A percentile compares a stretch with the other conserved stretches of the same genome.
phyloP scores from a whole-genome alignment of 768 basidiomycete species.

The Chalciporus sphaerocephalus region DNA sequence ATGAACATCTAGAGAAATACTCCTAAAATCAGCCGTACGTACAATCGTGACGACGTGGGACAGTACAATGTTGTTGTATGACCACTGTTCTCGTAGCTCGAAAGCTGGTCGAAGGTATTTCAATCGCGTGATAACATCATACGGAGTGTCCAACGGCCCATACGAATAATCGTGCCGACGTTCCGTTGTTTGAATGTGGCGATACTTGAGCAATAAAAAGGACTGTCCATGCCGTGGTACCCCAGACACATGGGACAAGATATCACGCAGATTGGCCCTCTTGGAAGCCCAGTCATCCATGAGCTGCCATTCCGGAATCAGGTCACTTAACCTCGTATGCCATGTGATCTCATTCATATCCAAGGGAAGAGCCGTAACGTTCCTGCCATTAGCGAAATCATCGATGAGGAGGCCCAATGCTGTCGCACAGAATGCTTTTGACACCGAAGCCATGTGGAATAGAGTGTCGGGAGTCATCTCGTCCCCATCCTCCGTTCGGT shows the following conservation, averaged over 20 bases:
- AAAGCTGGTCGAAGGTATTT: constrained; percentile 29
- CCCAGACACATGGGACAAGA: constrained; percentile 37
- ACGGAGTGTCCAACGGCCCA: constrained; percentile 24
- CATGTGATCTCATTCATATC: constrained; percentile 31
- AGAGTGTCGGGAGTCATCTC: constrained; percentile 33
- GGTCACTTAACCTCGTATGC: constrained; percentile 34
- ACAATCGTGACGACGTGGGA: neutral
- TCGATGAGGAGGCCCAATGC: constrained; percentile 41
- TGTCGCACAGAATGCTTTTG: constrained; percentile 38
- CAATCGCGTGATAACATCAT: constrained; percentile 22
- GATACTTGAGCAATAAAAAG: neutral
- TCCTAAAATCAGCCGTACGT: neutral
- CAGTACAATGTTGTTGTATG: constrained; percentile 38
- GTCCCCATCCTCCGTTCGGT: constrained; percentile 33
- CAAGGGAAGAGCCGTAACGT: constrained; percentile 32
- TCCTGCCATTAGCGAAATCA: constrained; percentile 35
- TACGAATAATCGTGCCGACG: constrained; percentile 35
- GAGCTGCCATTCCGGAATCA: constrained; percentile 41
- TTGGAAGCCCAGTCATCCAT: constrained; percentile 38
- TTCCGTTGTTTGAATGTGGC: neutral
- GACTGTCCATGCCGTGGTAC: constrained; percentile 29
- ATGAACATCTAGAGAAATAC: constrained; percentile 36
- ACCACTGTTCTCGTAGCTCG: constrained; percentile 36
- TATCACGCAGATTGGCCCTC: constrained; percentile 27
- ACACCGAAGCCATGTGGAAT: constrained; percentile 35